Evolutionary conservation across 768 basidiomycete genomes (phyloP), one percentile per base, ranked within the genome.

Genomic region (Pisolithus marmoratus): DNA sequence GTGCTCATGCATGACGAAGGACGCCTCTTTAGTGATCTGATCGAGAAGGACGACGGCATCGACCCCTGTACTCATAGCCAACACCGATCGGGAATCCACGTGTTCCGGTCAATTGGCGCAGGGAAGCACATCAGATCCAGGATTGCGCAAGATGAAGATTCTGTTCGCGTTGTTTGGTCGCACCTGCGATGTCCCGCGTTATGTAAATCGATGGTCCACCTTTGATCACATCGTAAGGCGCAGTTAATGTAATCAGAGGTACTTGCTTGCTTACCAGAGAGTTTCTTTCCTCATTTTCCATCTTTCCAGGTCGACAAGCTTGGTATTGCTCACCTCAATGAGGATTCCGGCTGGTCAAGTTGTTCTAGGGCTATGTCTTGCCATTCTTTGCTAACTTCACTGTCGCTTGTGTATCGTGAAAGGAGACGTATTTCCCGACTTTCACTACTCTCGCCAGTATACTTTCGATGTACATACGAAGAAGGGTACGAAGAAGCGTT

Each of bases 401-500:
- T 74, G 97, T n/a, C 95, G 20, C 94, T 95, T 26, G 82, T 87
- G 69, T 96, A 98, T 23, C 87, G 65, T 97, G 93, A 59, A 97
- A 98, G 55, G 82, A 70, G 52, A 97, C 85, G 64, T 97, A n/a
- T 98, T 57, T 97, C 70, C 24, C 88, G 79, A 2, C 82, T 85
- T 84, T 24, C 95, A 87, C 91, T 94, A 98, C 53, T 85, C 79
- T n/a, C 85, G 81, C 95, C 95, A 99, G 68, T n/a, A n/a, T n/a
- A n/a, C n/a, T n/a, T n/a, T n/a, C n/a, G n/a, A n/a, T n/a, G n/a
- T n/a, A n/a, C n/a, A n/a, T n/a, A n/a, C n/a, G n/a, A n/a, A n/a
- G n/a, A n/a, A n/a, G n/a, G n/a, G n/a, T n/a, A n/a, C n/a, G n/a
- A 5, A 9, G 7, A 41, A 3, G 20, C 17, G 76, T 65, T 37